A percentile compares a stretch with the other conserved stretches of the same genome.
These are phyloP conservation scores for Irpex sp. DNA, from an alignment of 1,284 basidiomycete species.

Conservation along the genomic window DNA sequence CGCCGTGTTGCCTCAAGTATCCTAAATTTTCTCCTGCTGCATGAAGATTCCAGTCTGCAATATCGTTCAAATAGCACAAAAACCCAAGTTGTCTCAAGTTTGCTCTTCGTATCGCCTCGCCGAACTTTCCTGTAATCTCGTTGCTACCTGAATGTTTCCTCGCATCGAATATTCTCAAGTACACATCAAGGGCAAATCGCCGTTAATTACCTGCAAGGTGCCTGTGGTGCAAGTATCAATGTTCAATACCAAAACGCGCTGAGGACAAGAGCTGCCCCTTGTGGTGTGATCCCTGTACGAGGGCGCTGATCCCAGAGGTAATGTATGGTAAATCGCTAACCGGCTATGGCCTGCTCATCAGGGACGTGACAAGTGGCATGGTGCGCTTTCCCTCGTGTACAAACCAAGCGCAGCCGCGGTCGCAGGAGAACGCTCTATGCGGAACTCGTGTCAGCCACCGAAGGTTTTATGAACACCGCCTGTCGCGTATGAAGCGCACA, in stretches of 20 bases:
- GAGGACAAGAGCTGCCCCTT: conserved; percentile 5
- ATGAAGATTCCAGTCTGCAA: conserved; percentile 16
- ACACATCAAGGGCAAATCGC: conserved; percentile 8
- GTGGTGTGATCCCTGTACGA: not conserved
- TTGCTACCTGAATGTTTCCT: conserved; percentile 16
- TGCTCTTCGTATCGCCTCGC: conserved; percentile 24
- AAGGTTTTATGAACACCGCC: not conserved
- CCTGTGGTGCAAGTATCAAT: conserved; percentile 1
- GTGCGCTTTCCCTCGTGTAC: not conserved
- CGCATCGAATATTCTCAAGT: conserved; percentile 9
- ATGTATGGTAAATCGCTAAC: not conserved
- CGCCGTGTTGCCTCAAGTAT: conserved; percentile 18
- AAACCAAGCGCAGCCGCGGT: not conserved
- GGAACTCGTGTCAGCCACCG: too few species aligned
- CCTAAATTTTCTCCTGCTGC: conserved; percentile 14
- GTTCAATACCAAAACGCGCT: not conserved
- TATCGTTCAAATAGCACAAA: conserved; percentile 26
- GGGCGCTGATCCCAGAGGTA: not conserved
- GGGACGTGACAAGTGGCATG: not conserved
- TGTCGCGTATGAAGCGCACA: too few species aligned
- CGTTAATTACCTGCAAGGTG: conserved; percentile 12
- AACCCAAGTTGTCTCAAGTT: conserved; percentile 38
- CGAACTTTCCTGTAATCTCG: conserved; percentile 17
- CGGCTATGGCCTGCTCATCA: not conserved
- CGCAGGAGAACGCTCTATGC: too few species aligned